Percentiles rank a stretch among this genome's conserved stretches.
phyloP scores from a whole-genome alignment of 1,139 yeast species.

The Saccharomycopsis hybrid region DNA sequence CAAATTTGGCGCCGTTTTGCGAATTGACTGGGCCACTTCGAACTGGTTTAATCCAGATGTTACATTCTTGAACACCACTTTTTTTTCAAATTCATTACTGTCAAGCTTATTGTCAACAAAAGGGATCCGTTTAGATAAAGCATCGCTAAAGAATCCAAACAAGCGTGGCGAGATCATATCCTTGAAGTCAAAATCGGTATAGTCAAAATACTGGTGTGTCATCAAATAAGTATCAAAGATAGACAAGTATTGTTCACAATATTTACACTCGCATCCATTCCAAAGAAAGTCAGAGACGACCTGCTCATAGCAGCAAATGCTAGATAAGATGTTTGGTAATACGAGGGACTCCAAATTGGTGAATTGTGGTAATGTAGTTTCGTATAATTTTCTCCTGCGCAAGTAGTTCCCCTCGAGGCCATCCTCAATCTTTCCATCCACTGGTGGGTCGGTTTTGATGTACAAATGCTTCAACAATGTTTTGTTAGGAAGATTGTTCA shows the following conservation, averaged over 20 bases:
- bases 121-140: slow-evolving; percentile 32
- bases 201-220: slow-evolving; percentile 54
- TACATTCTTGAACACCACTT: background rate
- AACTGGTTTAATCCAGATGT: background rate
- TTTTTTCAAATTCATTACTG: slow-evolving; percentile 20
- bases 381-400: slow-evolving; percentile 48
- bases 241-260: slow-evolving; percentile 44
- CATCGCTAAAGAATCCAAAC: slow-evolving; percentile 45
- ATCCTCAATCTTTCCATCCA: slow-evolving; percentile 41
- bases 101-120: slow-evolving; percentile 22
- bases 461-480: slow-evolving; percentile 31
- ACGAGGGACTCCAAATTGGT: slow-evolving; percentile 37
- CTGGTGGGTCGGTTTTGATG: slow-evolving; percentile 47
- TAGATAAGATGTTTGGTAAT: slow-evolving; percentile 52
- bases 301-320: slow-evolving; percentile 62
- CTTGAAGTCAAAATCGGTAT: slow-evolving; percentile 37
- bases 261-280: slow-evolving; percentile 67
- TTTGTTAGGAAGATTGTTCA: slow-evolving; percentile 35
- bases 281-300: slow-evolving; percentile 61
- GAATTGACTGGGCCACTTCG: background rate
- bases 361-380: slow-evolving; percentile 41
- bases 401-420: slow-evolving; percentile 69
- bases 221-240: slow-evolving; percentile 51
- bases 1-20: slow-evolving; percentile 21
- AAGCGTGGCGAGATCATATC: slow-evolving; percentile 56